Evolutionary conservation across 129 eudicot species (phyloP), one percentile per base, ranked within the genome.

Genomic region (Helianthus tuberosus): DNA sequence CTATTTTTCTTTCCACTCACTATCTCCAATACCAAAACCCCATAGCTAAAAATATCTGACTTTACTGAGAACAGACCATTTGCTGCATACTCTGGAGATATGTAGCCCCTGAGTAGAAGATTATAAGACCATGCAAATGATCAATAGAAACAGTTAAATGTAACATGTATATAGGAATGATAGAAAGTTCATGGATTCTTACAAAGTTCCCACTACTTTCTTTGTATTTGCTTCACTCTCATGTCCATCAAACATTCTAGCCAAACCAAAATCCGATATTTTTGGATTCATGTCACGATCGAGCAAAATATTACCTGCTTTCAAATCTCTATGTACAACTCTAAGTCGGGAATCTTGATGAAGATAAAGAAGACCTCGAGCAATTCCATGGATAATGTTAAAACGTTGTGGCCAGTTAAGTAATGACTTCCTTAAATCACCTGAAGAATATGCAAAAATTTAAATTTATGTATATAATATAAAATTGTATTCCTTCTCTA

Each of bases 201-300:
- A 76, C 86, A 69, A 81, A 72, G 86, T 85, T 17, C 86, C 89
- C 8, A 81, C 83, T 5, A 85, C 81, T 69, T 71, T 66, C 46
- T 41, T 41, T 41, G 10, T 41, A 6, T 41, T 41, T 41, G 46
- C 46, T 41, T 41, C 46, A 41, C 35, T 62, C 74, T 41, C 46
- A 41, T 5, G 46, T 41, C 9, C 9, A 0, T 41, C 46, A 41
- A 39, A 41, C 46, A 41, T 78, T 79, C 84, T 85, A 2, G 89
- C 89, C 35, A 82, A 11, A 38, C 89, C 84, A 39, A 85, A 85
- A 32, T 85, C 86, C 8, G 86, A 81, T 54, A 85, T 85, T 51
- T 82, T 85, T 23, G 89, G 77, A 60, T 72, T 82, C 79, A 85
- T 57, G 36, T 85, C 68, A 11, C 36, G 14, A 46, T 85, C 46